phyloP scores from a whole-genome alignment of 2,329 filamentous ascomycete species.

The Phoma herbarum region DNA sequence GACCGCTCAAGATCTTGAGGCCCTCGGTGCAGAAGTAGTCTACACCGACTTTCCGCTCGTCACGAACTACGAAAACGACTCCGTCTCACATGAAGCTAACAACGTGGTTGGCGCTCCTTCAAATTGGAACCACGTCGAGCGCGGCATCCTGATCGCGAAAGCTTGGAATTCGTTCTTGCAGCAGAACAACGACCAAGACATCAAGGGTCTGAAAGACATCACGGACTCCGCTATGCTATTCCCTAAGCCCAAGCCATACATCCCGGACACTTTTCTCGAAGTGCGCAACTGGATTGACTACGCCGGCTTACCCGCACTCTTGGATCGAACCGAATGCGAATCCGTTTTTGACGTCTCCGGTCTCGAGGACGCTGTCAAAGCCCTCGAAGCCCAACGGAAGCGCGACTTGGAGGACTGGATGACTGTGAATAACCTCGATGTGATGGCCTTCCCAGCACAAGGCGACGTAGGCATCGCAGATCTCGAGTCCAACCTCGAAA shows the following conservation, averaged over 20 bases:
- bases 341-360: constrained; percentile 56
- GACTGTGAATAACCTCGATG: constrained; percentile 53
- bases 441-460: constrained; percentile 60
- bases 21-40: constrained; percentile 54
- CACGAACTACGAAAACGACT: constrained; percentile 57
- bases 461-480: constrained; percentile 62
- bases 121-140: constrained; percentile 59
- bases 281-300: constrained; percentile 54
- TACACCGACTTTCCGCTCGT: constrained; percentile 59
- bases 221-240: constrained; percentile 51
- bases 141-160: constrained; percentile 60
- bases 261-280: constrained; percentile 53
- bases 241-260: constrained; percentile 48
- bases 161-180: constrained; percentile 63
- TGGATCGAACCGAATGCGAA: constrained; percentile 34
- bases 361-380: constrained; percentile 54
- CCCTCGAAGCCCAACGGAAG: constrained; percentile 60
- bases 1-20: constrained; percentile 51
- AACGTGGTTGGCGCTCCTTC: constrained; percentile 55
- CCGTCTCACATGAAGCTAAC: constrained; percentile 46
- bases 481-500: constrained; percentile 52
- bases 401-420: constrained; percentile 63
- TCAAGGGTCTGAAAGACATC: constrained; percentile 52
- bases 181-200: constrained; percentile 53
- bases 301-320: constrained; percentile 42